Percentiles rank a stretch among this genome's conserved stretches.
Conservation (phyloP, 1,284 basidiomycete genomes). For the Boletus semigastroideus region DNA sequence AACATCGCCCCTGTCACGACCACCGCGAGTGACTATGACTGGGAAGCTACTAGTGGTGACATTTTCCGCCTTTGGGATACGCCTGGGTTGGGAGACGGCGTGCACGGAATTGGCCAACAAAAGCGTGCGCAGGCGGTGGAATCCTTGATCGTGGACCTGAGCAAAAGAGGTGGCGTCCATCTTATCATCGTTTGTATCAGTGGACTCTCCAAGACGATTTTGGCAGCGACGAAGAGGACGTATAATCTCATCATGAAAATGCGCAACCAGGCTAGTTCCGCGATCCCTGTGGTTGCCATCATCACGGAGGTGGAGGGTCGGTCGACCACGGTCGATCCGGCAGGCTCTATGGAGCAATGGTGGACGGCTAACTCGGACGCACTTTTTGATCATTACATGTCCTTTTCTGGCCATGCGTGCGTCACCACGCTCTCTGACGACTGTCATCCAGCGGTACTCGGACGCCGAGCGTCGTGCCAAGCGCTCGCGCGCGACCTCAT, state of each 20-base stretch:
- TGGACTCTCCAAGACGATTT: conserved; percentile 17
- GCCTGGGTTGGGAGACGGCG: conserved; percentile 20
- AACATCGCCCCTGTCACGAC: conserved; percentile 24
- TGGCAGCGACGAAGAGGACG: conserved; percentile 18
- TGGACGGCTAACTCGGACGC: conserved; percentile 23
- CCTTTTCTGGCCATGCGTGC: conserved; percentile 25
- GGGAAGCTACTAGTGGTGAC: conserved; percentile 11
- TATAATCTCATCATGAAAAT: conserved; percentile 24
- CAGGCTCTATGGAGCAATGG: conserved; percentile 32
- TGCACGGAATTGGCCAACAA: conserved; percentile 14
- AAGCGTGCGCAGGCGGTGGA: conserved; percentile 20
- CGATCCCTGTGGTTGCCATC: conserved; percentile 30
- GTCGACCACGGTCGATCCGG: conserved; percentile 9
- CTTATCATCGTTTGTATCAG: conserved; percentile 31
- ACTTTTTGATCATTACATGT: conserved; percentile 16
- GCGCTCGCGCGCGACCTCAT: conserved; percentile 22
- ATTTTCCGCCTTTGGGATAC: conserved; percentile 27
- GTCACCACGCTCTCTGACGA: conserved; percentile 26
- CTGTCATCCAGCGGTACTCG: conserved; percentile 20
- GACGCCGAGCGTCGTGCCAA: conserved; percentile 22
- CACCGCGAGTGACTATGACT: conserved; percentile 15
- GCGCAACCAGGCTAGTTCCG: conserved; percentile 13
- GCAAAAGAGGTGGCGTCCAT: conserved; percentile 27
- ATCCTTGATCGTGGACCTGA: conserved; percentile 23
- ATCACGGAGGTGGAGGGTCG: conserved; percentile 33